Evolutionary conservation across 345 rosid species (phyloP).

Genomic region (Rubroshorea leprosula): DNA sequence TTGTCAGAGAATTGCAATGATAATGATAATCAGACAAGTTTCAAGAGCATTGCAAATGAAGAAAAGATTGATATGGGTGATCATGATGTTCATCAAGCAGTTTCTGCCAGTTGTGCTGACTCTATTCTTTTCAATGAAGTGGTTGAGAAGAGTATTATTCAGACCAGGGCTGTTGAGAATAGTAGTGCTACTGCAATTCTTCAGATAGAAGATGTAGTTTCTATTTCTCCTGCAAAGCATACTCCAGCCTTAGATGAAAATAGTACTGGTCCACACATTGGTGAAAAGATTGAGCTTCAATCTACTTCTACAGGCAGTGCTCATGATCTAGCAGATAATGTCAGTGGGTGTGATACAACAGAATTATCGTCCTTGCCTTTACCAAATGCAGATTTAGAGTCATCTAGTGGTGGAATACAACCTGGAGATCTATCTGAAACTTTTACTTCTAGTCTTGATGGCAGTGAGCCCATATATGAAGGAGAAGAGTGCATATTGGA

Average conservation of each 20-base stretch:
- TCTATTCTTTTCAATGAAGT: conserved; percentile 23
- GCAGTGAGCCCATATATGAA: conserved; percentile 89
- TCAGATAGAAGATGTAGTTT: conserved; percentile 26
- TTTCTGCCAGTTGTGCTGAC: conserved; percentile 24
- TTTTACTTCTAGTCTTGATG: conserved; percentile 50
- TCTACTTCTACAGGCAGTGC: conserved; percentile 19
- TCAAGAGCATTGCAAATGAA: conserved; percentile 26
- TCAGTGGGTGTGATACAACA: conserved; percentile 20
- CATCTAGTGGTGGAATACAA: conserved; percentile 43
- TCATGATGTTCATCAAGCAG: conserved; percentile 9
- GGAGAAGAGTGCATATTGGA: conserved; percentile 91
- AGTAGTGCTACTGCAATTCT: conserved; percentile 18
- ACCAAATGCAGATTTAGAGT: conserved; percentile 39
- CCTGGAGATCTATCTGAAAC: conserved; percentile 44
- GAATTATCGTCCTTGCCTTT: conserved; percentile 22
- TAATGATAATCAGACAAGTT: conserved; percentile 21
- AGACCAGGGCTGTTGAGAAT: conserved; percentile 20
- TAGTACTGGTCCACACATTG: conserved; percentile 16
- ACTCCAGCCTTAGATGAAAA: conserved; percentile 17
- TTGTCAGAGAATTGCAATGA: conserved; percentile 8
- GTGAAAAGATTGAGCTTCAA: conserved; percentile 23
- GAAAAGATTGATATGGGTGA: conserved; percentile 29
- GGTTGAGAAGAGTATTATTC: conserved; percentile 24
- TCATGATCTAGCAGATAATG: conserved; percentile 31
- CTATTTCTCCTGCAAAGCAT: conserved; percentile 28